Evolutionary conservation across 257 asterid genomes (phyloP), one percentile per base, ranked within the genome.

Genomic region (Solanum pimpinellifolium): DNA sequence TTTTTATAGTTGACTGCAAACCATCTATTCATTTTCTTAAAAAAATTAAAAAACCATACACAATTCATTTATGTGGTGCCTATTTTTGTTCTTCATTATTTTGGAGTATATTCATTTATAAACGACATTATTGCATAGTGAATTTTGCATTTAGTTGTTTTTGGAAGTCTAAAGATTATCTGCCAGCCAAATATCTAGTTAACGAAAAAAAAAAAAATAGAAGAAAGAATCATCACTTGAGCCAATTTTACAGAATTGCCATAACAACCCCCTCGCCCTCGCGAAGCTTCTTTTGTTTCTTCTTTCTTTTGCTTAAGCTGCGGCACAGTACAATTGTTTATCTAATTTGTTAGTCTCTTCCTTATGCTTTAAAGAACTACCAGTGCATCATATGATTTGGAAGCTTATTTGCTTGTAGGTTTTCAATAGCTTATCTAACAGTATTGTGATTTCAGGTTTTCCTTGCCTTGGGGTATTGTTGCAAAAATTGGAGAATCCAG

Each of bases 401-500:
- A 27, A 18, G 84, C 66, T 46, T 78, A 41, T 78, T 78, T 78
- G 41, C 39, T 15, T 27, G 65, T 78, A 49, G 46, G 31, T 31
- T 47, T 49, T 81, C 85, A 81, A 47, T 39, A 49, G 69, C 31
- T 47, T 81, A 81, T 49, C 85, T 81, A 81, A 49, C 85, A 31
- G 69, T 49, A 5, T 81, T 49, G 29, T 35, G 65, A 73, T 86
- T 72, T 90, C 95, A 97, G 99, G 99, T 84, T 97, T 97, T 91
- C 99, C 99, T 86, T 93, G 94, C 89, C 97, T 97, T 87, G 99
- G 98, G 62, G 97, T 97, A 59, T 83, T 97, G 91, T 88, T 97
- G 92, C 99, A 97, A 89, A 97, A 94, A 90, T 90, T 97, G 95
- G 99, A 97, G 94, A 97, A 94, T 91, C 99, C 99, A 92, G 99